phyloP scores from a whole-genome alignment of 1,284 basidiomycete species.

The Volvariella volvacea region DNA sequence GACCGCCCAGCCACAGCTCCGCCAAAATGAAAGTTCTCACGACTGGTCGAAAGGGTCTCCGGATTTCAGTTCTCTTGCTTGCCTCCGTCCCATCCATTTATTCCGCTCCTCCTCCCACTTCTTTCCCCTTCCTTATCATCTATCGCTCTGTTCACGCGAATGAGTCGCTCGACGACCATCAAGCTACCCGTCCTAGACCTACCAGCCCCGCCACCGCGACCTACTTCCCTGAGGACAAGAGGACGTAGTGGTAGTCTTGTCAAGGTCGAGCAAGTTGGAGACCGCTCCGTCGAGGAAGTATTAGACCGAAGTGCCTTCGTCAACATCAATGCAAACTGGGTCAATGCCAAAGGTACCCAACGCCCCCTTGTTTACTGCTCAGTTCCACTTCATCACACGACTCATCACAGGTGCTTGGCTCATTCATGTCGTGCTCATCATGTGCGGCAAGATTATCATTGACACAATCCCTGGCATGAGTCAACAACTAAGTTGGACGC shows the following conservation, averaged over 20 bases:
- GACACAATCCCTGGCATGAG: slow-evolving; percentile 94
- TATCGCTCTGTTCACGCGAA: slow-evolving; percentile 16
- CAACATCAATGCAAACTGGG: slow-evolving; percentile 97
- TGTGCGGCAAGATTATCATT: slow-evolving; percentile 86
- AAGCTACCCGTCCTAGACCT: slow-evolving; percentile 44
- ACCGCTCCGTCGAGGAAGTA: slow-evolving; percentile 70
- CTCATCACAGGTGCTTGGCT: slow-evolving; percentile 81
- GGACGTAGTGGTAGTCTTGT: slow-evolving; percentile 74
- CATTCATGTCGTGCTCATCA: slow-evolving; percentile 93
- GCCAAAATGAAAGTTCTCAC: slow-evolving; percentile 3
- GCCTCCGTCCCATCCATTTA: no score
- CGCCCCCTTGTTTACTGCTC: slow-evolving; percentile 13
- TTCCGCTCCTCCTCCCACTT: background rate
- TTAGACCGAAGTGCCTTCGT: slow-evolving; percentile 79
- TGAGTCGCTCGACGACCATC: slow-evolving; percentile 41
- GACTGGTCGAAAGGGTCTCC: no score
- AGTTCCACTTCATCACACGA: slow-evolving; percentile 7
- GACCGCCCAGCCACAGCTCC: background rate
- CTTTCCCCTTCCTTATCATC: slow-evolving; percentile 9
- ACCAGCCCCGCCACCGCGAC: slow-evolving; percentile 19
- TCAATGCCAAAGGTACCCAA: slow-evolving; percentile 86
- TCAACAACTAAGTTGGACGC: slow-evolving; percentile 93
- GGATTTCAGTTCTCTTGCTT: slow-evolving; percentile 2
- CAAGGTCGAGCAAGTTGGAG: slow-evolving; percentile 84
- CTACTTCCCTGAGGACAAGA: slow-evolving; percentile 39